These are phyloP conservation scores for Xylaria flabelliformis DNA, from an alignment of 495 filamentous ascomycete genomes.

Conservation along the genomic window DNA sequence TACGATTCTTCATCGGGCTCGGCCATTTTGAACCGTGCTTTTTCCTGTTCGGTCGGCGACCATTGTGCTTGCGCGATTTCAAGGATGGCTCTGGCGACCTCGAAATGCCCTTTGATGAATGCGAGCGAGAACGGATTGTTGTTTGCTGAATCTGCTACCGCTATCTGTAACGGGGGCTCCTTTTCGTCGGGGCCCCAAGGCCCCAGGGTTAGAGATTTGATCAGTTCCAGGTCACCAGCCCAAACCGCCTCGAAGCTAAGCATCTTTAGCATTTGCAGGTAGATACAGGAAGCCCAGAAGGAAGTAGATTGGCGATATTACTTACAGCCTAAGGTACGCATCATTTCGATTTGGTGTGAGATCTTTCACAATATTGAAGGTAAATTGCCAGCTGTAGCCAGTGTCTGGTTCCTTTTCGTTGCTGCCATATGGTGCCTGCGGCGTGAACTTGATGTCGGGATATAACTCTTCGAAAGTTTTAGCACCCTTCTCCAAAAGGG, in stretches of 20 bases:
- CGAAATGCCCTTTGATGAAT: conserved; percentile 64
- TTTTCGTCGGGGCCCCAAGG: conserved; percentile 55
- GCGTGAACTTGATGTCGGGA: conserved; percentile 52
- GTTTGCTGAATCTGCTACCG: conserved; percentile 53
- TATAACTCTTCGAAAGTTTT: conserved; percentile 70
- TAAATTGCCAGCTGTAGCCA: conserved; percentile 55
- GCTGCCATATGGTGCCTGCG: neutral
- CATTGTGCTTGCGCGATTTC: conserved; percentile 72
- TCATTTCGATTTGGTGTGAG: conserved; percentile 57
- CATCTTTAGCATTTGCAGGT: neutral
- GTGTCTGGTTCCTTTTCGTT: conserved; percentile 26
- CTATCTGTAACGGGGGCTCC: conserved; percentile 65
- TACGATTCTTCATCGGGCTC: conserved; percentile 32
- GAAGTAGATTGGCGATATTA: neutral
- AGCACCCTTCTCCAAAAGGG: conserved; percentile 61
- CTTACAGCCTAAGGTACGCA: conserved; percentile 64
- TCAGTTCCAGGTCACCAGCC: conserved; percentile 65
- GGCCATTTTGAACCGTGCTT: conserved; percentile 57
- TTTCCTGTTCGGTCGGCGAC: conserved; percentile 49
- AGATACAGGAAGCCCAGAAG: neutral
- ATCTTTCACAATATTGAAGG: conserved; percentile 53
- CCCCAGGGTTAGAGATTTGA: conserved; percentile 56
- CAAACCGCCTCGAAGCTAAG: conserved; percentile 70
- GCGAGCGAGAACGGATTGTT: conserved; percentile 68
- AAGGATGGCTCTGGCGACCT: conserved; percentile 66